These are phyloP conservation scores for Camelina sativa DNA, from an alignment of 345 rosid species.

Conservation along the genomic window DNA sequence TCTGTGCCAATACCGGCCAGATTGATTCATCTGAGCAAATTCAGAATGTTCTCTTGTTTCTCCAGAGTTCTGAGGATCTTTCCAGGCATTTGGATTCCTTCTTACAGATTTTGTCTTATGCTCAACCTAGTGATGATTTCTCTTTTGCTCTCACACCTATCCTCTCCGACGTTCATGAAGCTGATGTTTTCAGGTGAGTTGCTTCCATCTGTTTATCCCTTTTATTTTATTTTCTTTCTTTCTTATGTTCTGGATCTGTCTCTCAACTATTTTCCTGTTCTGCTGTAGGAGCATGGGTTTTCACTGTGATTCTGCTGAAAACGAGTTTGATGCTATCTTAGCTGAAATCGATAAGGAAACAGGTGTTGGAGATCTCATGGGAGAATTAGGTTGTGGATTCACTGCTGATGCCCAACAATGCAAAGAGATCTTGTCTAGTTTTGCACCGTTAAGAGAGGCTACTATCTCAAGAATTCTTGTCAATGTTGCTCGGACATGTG, in stretches of 20 bases:
- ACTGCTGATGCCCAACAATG: constrained; percentile 72
- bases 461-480: constrained; percentile 75
- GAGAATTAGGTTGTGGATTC: constrained; percentile 90
- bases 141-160: constrained; percentile 66
- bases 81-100: constrained; percentile 73
- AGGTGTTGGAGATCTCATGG: constrained; percentile 74
- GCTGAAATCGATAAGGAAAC: constrained; percentile 86
- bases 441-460: constrained; percentile 72
- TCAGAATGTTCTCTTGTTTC: constrained; percentile 73
- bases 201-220: constrained; percentile 16
- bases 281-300: constrained; percentile 56
- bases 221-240: neutral
- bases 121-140: constrained; percentile 55
- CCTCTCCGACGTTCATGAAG: constrained; percentile 61
- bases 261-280: constrained; percentile 24
- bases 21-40: constrained; percentile 67
- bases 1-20: constrained; percentile 56
- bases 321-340: constrained; percentile 77
- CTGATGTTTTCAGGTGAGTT: constrained; percentile 63
- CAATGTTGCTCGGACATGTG: constrained; percentile 54
- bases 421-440: constrained; percentile 72
- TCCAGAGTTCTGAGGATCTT: constrained; percentile 71
- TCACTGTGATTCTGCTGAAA: constrained; percentile 51
- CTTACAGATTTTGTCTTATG: constrained; percentile 66
- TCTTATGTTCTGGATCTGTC: constrained; percentile 10